These are phyloP conservation scores for Boletus semigastroideus DNA, from an alignment of 1,284 basidiomycete species.

Conservation along the genomic window DNA sequence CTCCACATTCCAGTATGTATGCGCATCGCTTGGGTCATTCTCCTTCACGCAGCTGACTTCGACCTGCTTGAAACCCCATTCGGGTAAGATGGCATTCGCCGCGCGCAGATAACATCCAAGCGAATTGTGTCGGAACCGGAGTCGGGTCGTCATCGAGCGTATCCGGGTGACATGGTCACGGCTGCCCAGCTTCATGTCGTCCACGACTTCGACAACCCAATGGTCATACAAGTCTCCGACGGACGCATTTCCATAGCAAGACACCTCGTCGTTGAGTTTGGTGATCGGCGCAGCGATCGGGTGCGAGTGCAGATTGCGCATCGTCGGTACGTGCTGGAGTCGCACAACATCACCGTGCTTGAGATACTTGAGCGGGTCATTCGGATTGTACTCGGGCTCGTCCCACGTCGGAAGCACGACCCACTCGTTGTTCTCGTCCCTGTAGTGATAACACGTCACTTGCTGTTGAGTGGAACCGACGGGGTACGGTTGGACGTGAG, in stretches of 20 bases:
- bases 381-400: slow-evolving; percentile 61
- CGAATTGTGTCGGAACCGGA: slow-evolving; percentile 80
- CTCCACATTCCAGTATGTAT: slow-evolving; percentile 99
- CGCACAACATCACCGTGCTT: slow-evolving; percentile 80
- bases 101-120: slow-evolving; percentile 90
- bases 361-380: slow-evolving; percentile 71
- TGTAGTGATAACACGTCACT: slow-evolving; percentile 99
- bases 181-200: slow-evolving; percentile 74
- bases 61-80: slow-evolving; percentile 99
- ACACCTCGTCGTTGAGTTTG: slow-evolving; percentile 90
- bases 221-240: slow-evolving; percentile 88
- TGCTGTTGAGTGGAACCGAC: slow-evolving; percentile 94
- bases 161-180: slow-evolving; percentile 66
- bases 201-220: slow-evolving; percentile 94
- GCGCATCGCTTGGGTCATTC: slow-evolving; percentile 78
- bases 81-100: slow-evolving; percentile 86
- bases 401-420: slow-evolving; percentile 81
- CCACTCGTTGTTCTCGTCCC: slow-evolving; percentile 98
- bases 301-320: slow-evolving; percentile 94
- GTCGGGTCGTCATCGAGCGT: slow-evolving; percentile 86
- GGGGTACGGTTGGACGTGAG: slow-evolving; percentile 94
- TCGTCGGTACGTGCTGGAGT: slow-evolving; percentile 79
- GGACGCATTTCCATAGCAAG: slow-evolving; percentile 87
- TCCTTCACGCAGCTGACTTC: slow-evolving; percentile 94
- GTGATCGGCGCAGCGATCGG: slow-evolving; percentile 84